These are phyloP conservation scores for Colletotrichum melonis DNA, from an alignment of 2,329 filamentous ascomycete species.

Conservation along the genomic window DNA sequence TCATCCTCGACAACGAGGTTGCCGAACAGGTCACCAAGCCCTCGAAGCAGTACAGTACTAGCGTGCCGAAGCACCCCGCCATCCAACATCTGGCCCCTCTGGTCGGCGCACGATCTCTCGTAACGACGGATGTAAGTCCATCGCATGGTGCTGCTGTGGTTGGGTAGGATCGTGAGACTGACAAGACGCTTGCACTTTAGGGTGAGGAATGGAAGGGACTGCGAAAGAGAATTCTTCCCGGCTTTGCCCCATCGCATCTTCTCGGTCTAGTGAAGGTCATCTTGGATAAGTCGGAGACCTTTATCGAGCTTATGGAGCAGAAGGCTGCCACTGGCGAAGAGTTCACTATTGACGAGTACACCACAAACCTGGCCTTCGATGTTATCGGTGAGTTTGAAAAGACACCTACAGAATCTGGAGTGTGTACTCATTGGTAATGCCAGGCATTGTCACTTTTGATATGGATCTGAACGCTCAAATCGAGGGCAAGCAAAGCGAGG, in stretches of 20 bases:
- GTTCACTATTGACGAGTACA: constrained; percentile 43
- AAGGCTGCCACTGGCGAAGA: constrained; percentile 41
- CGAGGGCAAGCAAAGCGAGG: constrained; percentile 39
- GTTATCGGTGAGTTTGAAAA: constrained; percentile 43
- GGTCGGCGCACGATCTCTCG: constrained; percentile 26
- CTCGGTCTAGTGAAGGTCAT: constrained; percentile 47
- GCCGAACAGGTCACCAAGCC: constrained; percentile 27
- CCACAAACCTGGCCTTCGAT: constrained; percentile 50
- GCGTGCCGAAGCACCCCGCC: constrained; percentile 30
- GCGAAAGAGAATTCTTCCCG: constrained; percentile 25
- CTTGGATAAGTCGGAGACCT: constrained; percentile 26
- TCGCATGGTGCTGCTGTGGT: no score
- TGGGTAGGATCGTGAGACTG: background rate
- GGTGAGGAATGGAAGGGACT: constrained; percentile 29
- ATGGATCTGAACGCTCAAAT: constrained; percentile 47
- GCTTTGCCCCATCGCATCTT: constrained; percentile 34
- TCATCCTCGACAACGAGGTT: constrained; percentile 31
- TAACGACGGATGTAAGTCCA: constrained; percentile 17
- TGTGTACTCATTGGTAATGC: background rate
- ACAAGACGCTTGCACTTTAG: background rate
- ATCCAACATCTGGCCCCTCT: constrained; percentile 24
- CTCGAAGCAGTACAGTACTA: constrained; percentile 29
- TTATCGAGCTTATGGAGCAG: constrained; percentile 42
- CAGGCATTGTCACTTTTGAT: constrained; percentile 46
- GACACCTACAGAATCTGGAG: constrained; percentile 20